phyloP scores from a whole-genome alignment of 768 basidiomycete species.

The Austroboletus eburneus region DNA sequence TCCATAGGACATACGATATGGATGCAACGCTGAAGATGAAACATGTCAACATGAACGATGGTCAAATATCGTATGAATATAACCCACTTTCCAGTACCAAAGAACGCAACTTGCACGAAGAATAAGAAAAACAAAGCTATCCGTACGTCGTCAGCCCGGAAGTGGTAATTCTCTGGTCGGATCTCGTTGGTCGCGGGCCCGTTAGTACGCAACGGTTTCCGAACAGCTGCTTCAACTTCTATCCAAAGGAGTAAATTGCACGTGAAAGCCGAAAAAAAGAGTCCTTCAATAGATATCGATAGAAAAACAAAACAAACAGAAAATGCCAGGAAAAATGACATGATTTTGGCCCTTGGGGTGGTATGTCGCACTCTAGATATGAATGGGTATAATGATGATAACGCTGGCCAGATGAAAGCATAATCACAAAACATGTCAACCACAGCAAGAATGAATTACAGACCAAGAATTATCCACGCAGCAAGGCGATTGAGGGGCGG shows the following conservation, averaged over 20 bases:
- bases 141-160: constrained; percentile 59
- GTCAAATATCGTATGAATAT: constrained; percentile 39
- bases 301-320: constrained; percentile 73
- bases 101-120: constrained; percentile 84
- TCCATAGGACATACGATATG: constrained; percentile 55
- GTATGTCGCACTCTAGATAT: constrained; percentile 32
- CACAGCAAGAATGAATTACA: constrained; percentile 13
- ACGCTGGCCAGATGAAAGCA: constrained; percentile 43
- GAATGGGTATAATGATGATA: constrained; percentile 52
- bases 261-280: constrained; percentile 71
- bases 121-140: constrained; percentile 81
- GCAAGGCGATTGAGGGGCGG: constrained; percentile 53
- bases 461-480: constrained; percentile 68
- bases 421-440: background rate
- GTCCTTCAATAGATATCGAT: constrained; percentile 76
- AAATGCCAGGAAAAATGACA: constrained; percentile 67
- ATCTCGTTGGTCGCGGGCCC: constrained; percentile 16
- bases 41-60: background rate
- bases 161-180: constrained; percentile 55
- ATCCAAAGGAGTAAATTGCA: constrained; percentile 64
- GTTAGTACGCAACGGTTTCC: constrained; percentile 1
- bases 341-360: constrained; percentile 46
- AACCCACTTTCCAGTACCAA: constrained; percentile 78
- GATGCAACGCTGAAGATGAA: constrained; percentile 59
- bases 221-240: constrained; percentile 46